Evolutionary conservation across 768 basidiomycete genomes (phyloP), one percentile per base, ranked within the genome.

Genomic region (Glaciozyma antarctica): DNA sequence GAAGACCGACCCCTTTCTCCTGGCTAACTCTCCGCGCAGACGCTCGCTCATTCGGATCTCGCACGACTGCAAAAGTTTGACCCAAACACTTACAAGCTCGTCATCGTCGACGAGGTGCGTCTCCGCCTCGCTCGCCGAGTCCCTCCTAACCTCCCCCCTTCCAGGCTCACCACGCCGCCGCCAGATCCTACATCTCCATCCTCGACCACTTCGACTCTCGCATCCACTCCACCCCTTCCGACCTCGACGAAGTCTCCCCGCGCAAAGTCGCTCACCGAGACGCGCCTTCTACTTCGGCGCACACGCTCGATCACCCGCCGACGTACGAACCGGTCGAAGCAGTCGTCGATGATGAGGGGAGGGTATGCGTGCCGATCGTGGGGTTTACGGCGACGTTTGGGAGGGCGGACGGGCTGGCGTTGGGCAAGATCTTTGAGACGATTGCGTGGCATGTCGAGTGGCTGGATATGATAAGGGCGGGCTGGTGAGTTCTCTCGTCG

Each of bases 361-460:
- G 63, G 5, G 49, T 55, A 5, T 63, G 65, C 22, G 83, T 93
- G 32, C 90, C 93, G 3, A 85, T 95, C 58, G 81, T 98, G 53
- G 94, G 93, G 0, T 95, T 98, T 75, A 91, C 90, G 61, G 94
- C 94, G 2, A 98, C 94, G 0, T 95, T 95, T 78, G 86, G 85
- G 69, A 82, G 94, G 34, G 88, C 93, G 69, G 94, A 98, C 71
- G 88, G 90, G 7, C 79, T 93, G 3, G 88, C 91, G 2, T 82
- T 98, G 5, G 86, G 89, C 9, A 85, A 87, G 3, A 86, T 95
- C 2, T 98, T 94, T 72, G 84, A 95, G 73, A 81, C 81, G 57
- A 92, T 98, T 60, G 93, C 95, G 0, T 98, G 90, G 75, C 93
- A 98, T 75, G 83, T 84, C 22, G 88, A 90, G 70, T 90, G 95